phyloP scores from a whole-genome alignment of 345 rosid species.

The Trapa incisa region DNA sequence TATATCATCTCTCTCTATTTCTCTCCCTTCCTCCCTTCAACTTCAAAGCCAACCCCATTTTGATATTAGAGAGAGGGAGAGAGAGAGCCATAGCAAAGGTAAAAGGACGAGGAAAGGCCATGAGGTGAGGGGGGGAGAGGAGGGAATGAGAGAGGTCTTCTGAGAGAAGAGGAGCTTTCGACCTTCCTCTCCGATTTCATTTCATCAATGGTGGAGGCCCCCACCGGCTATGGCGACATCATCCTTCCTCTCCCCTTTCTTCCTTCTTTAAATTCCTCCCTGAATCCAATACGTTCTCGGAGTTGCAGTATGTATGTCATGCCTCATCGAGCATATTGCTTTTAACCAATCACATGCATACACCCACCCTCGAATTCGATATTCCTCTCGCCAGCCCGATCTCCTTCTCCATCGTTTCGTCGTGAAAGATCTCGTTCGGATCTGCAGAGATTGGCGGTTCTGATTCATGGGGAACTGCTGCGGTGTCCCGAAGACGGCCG shows the following conservation, averaged over 20 bases:
- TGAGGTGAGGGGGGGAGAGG: too few species aligned
- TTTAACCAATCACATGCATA: too few species aligned
- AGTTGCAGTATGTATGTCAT: too few species aligned
- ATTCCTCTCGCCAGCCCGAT: too few species aligned
- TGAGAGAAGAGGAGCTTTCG: conserved; percentile 4
- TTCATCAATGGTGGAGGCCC: too few species aligned
- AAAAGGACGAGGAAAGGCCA: not conserved
- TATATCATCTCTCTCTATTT: not conserved
- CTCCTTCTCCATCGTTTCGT: too few species aligned
- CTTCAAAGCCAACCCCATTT: too few species aligned
- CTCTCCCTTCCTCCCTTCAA: too few species aligned
- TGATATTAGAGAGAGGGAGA: too few species aligned
- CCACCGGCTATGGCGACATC: conserved; percentile 8
- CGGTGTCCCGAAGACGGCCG: conserved; percentile 24
- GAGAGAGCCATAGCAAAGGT: not conserved
- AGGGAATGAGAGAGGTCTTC: not conserved
- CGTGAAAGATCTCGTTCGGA: not conserved
- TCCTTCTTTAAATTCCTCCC: conserved; percentile 6
- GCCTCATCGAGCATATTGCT: too few species aligned
- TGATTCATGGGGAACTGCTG: conserved; percentile 86
- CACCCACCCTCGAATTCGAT: too few species aligned
- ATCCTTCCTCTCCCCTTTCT: conserved; percentile 9
- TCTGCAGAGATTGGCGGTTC: not conserved
- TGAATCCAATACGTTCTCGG: not conserved
- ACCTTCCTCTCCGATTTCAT: conserved; percentile 1